A percentile compares a stretch with the other conserved stretches of the same genome.
These are phyloP conservation scores for Xylariaceae sp. DNA, from an alignment of 2,329 filamentous ascomycete species.

Conservation along the genomic window DNA sequence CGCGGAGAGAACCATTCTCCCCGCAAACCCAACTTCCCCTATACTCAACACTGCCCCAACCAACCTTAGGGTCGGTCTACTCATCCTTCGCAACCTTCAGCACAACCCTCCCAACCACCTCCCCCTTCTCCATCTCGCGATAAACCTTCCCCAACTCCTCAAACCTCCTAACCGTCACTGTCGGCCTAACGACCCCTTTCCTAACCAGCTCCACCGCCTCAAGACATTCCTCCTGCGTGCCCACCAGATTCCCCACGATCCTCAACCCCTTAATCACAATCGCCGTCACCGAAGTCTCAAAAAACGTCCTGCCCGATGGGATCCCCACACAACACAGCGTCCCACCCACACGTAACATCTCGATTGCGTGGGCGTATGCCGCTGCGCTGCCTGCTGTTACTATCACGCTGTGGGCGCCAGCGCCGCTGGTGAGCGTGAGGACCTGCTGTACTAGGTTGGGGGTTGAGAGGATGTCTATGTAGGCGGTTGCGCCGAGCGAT, in stretches of 20 bases:
- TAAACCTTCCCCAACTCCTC: constrained; percentile 38
- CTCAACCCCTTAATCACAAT: constrained; percentile 42
- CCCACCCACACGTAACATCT: constrained; percentile 40
- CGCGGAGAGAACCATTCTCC: too few relatives aligned
- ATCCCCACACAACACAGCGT: constrained; percentile 41
- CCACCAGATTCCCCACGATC: constrained; percentile 40
- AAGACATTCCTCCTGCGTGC: constrained; percentile 40
- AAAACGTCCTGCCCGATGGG: constrained; percentile 32
- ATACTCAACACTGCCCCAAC: not conserved
- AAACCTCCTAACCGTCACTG: constrained; percentile 37
- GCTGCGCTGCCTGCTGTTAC: constrained; percentile 38
- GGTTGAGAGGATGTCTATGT: constrained; percentile 35
- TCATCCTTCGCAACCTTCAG: constrained; percentile 34
- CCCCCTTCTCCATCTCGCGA: constrained; percentile 40
- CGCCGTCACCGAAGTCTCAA: constrained; percentile 38
- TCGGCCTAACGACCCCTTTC: constrained; percentile 37
- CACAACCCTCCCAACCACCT: constrained; percentile 39
- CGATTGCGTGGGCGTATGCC: constrained; percentile 38
- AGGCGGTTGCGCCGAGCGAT: constrained; percentile 35
- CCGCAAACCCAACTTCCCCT: not conserved
- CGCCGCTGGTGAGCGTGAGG: constrained; percentile 32
- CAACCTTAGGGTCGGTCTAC: constrained; percentile 29
- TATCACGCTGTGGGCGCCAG: constrained; percentile 37
- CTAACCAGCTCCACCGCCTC: constrained; percentile 41
- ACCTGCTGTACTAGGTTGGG: constrained; percentile 33